Percentiles rank a stretch among this genome's conserved stretches.
phyloP scores from a whole-genome alignment of 208 protist genomes.

The Acanthamoeba royreba region DNA sequence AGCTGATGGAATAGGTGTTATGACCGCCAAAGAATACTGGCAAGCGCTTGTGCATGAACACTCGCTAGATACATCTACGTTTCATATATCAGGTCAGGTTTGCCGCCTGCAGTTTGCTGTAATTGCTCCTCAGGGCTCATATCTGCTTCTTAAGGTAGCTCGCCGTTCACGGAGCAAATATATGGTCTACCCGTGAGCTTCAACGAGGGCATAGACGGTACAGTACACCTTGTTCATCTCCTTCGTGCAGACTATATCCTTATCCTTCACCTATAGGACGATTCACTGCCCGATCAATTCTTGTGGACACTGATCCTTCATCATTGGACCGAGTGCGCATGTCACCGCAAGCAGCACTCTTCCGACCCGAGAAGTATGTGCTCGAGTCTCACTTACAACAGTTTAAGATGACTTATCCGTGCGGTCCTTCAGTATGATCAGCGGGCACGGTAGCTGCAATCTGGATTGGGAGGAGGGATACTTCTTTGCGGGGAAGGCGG shows the following conservation, averaged over 20 bases:
- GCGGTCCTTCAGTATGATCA: not conserved
- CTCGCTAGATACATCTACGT: not conserved
- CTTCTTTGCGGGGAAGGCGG: not conserved
- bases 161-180: not conserved
- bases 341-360: not conserved
- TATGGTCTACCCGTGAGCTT: not conserved
- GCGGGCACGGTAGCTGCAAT: not conserved
- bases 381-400: not conserved
- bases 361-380: not conserved
- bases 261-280: not conserved
- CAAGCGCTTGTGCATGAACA: not conserved
- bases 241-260: too few species aligned
- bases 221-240: too few species aligned
- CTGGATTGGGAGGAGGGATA: not conserved
- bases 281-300: not conserved
- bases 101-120: not conserved
- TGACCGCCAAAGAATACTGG: not conserved
- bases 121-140: not conserved
- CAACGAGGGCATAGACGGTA: not conserved
- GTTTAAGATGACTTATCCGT: not conserved
- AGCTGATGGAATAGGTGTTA: not conserved
- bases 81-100: not conserved
- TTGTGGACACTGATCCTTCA: not conserved
- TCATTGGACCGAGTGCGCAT: not conserved
- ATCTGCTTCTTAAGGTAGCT: too few species aligned